phyloP scores from a whole-genome alignment of 1,139 yeast genomes.

The Yamadazyma diospyri region DNA sequence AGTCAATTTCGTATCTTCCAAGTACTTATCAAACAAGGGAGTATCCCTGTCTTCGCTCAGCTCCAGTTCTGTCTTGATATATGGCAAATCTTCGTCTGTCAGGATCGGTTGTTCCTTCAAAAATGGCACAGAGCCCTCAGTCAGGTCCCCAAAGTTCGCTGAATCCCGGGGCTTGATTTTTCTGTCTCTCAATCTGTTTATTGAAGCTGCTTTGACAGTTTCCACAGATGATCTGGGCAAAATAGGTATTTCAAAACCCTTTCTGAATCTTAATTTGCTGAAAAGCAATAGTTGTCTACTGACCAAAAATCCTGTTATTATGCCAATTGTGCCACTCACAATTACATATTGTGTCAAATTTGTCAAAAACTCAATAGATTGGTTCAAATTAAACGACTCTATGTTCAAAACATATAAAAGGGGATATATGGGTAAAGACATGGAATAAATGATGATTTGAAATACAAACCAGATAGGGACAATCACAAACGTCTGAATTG shows the following conservation, averaged over 20 bases:
- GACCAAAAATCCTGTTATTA: slow-evolving; percentile 3
- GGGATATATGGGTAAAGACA: slow-evolving; percentile 21
- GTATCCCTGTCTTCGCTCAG: neutral
- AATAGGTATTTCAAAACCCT: neutral
- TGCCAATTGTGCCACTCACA: slow-evolving; percentile 6
- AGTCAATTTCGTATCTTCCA: slow-evolving; percentile 11
- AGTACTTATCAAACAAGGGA: slow-evolving; percentile 10
- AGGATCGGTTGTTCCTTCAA: neutral
- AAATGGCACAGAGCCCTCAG: neutral
- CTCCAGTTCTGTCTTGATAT: neutral
- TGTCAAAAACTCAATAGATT: slow-evolving; percentile 12
- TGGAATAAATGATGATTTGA: slow-evolving; percentile 17
- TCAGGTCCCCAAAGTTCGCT: neutral
- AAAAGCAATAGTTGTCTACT: slow-evolving; percentile 5
- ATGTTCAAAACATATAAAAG: slow-evolving; percentile 15
- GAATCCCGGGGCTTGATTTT: neutral
- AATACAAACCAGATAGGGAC: slow-evolving; percentile 10
- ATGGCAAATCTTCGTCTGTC: neutral
- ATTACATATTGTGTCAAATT: slow-evolving; percentile 11
- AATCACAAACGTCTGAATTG: slow-evolving; percentile 7
- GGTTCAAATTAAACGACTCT: slow-evolving; percentile 7
- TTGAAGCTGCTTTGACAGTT: neutral
- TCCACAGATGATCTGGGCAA: neutral
- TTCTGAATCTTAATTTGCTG: slow-evolving; percentile 1
- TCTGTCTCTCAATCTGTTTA: neutral